Conservation (phyloP, 75 land plant genomes). For the Cryptomeria japonica region DNA sequence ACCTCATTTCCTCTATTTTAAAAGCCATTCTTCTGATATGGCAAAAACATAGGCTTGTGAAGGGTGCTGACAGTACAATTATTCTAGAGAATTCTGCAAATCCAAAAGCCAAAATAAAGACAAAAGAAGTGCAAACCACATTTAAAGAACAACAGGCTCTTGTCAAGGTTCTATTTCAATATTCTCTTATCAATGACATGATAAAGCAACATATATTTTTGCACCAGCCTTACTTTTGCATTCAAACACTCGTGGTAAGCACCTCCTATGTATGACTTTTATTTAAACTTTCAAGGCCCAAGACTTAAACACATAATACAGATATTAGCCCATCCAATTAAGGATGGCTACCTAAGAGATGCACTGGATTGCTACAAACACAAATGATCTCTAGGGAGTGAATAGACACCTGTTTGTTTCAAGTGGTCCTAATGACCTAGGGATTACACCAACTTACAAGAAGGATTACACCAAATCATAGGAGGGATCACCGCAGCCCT, state of each 20-base stretch:
- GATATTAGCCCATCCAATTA: neutral
- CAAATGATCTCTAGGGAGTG: neutral
- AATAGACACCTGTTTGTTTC: neutral
- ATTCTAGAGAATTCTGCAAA: neutral
- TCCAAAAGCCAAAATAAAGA: neutral
- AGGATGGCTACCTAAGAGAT: neutral
- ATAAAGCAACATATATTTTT: neutral
- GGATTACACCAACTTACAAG: neutral
- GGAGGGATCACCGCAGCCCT: neutral
- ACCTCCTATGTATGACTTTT: neutral
- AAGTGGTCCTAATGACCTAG: neutral
- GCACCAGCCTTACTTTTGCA: neutral
- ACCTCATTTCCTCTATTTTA: neutral
- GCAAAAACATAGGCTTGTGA: neutral
- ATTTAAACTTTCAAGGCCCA: neutral
- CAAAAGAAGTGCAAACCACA: neutral
- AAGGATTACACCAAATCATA: neutral
- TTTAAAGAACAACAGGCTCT: neutral
- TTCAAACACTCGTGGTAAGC: neutral
- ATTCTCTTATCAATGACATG: neutral
- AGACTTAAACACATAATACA: neutral
- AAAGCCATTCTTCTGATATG: neutral
- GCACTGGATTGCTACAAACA: neutral
- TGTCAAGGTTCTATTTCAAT: neutral
- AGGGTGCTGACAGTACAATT: neutral